Percentiles rank a stretch among this genome's conserved stretches.
These are phyloP conservation scores for Xylaria telfairii DNA, from an alignment of 495 filamentous ascomycete species.

Conservation along the genomic window DNA sequence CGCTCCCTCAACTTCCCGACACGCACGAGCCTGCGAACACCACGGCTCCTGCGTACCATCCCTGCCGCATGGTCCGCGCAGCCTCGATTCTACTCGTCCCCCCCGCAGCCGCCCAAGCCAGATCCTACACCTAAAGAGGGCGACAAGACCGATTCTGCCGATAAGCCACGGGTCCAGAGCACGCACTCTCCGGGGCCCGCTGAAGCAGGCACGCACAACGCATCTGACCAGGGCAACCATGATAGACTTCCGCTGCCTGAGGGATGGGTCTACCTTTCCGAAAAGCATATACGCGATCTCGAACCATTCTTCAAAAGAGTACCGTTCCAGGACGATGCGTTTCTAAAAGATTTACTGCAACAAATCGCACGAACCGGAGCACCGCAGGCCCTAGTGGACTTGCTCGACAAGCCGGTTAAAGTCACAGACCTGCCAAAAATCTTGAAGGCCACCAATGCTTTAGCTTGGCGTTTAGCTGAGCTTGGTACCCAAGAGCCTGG, in stretches of 20 bases:
- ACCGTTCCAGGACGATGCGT: not conserved
- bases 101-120: constrained; percentile 54
- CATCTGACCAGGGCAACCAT: not conserved
- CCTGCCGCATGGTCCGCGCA: constrained; percentile 55
- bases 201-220: constrained; percentile 22
- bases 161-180: constrained; percentile 32
- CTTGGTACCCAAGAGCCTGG: not conserved
- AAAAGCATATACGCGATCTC: constrained; percentile 38
- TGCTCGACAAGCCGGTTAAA: constrained; percentile 56
- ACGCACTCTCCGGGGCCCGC: constrained; percentile 36
- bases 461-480: constrained; percentile 29
- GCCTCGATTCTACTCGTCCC: constrained; percentile 63
- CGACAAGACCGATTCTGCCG: not conserved
- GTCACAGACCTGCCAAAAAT: constrained; percentile 64
- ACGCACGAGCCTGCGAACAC: constrained; percentile 49
- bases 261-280: constrained; percentile 45
- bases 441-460: constrained; percentile 26
- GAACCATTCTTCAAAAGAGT: not conserved
- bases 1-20: constrained; percentile 54
- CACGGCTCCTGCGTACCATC: constrained; percentile 44
- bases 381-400: constrained; percentile 38
- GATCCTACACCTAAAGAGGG: not conserved
- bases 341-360: constrained; percentile 23
- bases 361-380: constrained; percentile 33
- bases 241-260: constrained; percentile 31